These are phyloP conservation scores for Termitomyces sp. DNA, from an alignment of 768 basidiomycete species.

Conservation along the genomic window DNA sequence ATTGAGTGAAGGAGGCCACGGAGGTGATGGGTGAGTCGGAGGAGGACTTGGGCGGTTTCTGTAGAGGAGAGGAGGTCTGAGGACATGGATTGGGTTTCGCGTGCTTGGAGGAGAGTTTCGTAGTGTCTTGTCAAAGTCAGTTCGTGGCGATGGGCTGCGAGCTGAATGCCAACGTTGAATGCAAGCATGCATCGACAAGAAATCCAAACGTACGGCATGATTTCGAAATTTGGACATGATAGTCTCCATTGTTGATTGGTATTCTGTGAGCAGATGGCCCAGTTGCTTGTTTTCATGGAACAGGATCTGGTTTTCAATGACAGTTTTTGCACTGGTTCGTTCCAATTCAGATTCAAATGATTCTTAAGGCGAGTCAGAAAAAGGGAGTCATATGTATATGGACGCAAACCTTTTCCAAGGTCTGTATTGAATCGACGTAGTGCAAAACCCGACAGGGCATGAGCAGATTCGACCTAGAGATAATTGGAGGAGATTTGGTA, in stretches of 20 bases:
- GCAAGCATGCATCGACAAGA: too few relatives aligned
- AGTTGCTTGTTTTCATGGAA: constrained; percentile 96
- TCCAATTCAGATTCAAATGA: constrained; percentile 90
- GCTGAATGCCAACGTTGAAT: constrained; percentile 33
- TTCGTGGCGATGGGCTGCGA: constrained; percentile 91
- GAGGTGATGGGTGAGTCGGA: constrained; percentile 64
- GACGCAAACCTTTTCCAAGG: constrained; percentile 62
- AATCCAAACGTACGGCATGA: constrained; percentile 39
- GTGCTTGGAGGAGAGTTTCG: constrained; percentile 68
- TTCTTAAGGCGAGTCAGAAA: constrained; percentile 45
- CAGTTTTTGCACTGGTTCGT: constrained; percentile 78
- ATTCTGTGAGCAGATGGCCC: constrained; percentile 83
- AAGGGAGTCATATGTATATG: too few relatives aligned
- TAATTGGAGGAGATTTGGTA: too few relatives aligned
- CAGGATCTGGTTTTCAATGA: constrained; percentile 91
- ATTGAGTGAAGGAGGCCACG: constrained; percentile 69
- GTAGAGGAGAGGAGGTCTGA: constrained; percentile 53
- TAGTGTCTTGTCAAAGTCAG: constrained; percentile 85
- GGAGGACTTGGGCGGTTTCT: constrained; percentile 59
- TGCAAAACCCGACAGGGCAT: constrained; percentile 68
- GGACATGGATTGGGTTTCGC: constrained; percentile 51
- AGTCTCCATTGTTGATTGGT: constrained; percentile 90
- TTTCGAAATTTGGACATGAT: constrained; percentile 96
- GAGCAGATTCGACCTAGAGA: too few relatives aligned
- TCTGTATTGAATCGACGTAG: constrained; percentile 85